Conservation (phyloP, 2,329 filamentous ascomycete genomes). For the Alternaria triticimaculans region DNA sequence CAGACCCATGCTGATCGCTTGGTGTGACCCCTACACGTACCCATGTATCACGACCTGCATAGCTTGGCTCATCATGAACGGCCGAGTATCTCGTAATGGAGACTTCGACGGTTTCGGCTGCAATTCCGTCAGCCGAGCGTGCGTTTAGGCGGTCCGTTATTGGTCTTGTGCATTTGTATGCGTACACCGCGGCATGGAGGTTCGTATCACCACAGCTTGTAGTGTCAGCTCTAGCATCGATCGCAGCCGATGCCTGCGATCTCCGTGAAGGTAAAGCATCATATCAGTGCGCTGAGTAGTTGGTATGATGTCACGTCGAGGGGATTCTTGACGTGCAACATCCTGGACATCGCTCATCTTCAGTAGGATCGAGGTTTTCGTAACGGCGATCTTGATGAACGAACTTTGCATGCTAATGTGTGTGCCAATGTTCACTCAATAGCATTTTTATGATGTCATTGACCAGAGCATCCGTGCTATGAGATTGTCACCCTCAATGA, state of each 20-base stretch:
- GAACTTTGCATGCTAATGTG: neutral
- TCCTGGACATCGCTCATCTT: neutral
- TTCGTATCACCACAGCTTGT: neutral
- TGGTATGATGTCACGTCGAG: neutral
- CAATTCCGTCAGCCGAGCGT: neutral
- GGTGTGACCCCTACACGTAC: neutral
- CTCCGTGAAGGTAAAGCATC: neutral
- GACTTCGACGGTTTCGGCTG: neutral
- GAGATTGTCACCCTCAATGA: neutral
- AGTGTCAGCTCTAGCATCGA: neutral
- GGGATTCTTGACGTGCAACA: neutral
- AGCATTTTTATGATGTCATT: neutral
- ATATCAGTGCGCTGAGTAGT: neutral
- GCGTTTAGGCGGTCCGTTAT: neutral
- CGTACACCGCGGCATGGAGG: neutral
- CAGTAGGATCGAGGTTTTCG: neutral
- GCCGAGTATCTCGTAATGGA: neutral
- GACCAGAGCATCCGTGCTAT: neutral
- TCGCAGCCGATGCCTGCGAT: neutral
- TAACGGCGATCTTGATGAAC: neutral
- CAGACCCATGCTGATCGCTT: neutral
- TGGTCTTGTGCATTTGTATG: neutral
- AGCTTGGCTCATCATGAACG: neutral
- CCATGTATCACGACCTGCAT: neutral
- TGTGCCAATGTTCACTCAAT: neutral